These are phyloP conservation scores for Phialemoniopsis sp. DNA, from an alignment of 2,329 filamentous ascomycete species.

Conservation along the genomic window DNA sequence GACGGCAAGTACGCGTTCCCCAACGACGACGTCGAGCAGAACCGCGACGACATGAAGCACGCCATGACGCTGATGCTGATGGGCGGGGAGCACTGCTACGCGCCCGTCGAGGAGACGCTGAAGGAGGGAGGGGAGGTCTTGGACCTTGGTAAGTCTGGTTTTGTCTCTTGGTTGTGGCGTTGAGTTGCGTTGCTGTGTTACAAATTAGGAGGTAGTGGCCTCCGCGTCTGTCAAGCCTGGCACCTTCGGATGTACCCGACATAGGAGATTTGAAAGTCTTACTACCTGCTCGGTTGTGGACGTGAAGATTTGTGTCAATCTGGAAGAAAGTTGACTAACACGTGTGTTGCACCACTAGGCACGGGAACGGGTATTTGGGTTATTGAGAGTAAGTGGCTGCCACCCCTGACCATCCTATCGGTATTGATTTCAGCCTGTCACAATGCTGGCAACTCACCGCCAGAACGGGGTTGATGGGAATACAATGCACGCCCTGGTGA, in stretches of 20 bases:
- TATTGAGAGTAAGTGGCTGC: constrained; percentile 37
- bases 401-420: too few relatives aligned
- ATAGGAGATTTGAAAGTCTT: too few relatives aligned
- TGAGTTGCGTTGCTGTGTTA: constrained; percentile 1
- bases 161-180: too few relatives aligned
- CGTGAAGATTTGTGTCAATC: background rate
- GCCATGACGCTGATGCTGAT: constrained; percentile 27
- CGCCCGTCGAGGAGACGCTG: constrained; percentile 34
- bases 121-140: constrained; percentile 35
- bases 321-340: constrained; percentile 6
- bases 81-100: constrained; percentile 33
- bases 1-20: constrained; percentile 28
- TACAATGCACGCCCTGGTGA: too few relatives aligned
- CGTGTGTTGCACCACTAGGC: constrained; percentile 20
- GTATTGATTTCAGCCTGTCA: too few relatives aligned
- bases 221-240: too few relatives aligned
- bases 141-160: constrained; percentile 37
- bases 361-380: constrained; percentile 49
- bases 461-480: too few relatives aligned
- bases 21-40: constrained; percentile 35
- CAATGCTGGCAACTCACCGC: too few relatives aligned
- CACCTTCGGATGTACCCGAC: too few relatives aligned
- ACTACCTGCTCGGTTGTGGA: background rate
- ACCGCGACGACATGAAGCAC: constrained; percentile 35
- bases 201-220: too few relatives aligned